Evolutionary conservation across 2,329 filamentous ascomycete genomes (phyloP).

Genomic region (Ophiocordyceps camponoti-rufipedis): DNA sequence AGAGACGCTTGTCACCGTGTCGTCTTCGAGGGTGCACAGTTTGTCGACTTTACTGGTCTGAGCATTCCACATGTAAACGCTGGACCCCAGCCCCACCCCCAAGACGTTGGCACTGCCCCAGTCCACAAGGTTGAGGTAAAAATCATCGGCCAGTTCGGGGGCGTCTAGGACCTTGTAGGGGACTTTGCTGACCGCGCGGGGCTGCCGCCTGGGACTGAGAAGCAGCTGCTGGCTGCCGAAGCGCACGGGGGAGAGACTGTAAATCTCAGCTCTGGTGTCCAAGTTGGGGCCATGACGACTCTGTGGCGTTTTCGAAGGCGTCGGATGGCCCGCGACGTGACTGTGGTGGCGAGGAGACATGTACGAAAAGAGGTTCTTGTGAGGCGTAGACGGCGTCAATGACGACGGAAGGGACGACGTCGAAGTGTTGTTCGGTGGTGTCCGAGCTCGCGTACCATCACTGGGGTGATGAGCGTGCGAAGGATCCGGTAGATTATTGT

Average conservation of each 20-base stretch:
- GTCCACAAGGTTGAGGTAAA: conserved; percentile 92
- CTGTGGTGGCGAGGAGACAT: conserved; percentile 56
- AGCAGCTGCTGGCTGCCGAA: conserved; percentile 88
- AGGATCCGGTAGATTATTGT: conserved; percentile 29
- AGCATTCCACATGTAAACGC: conserved; percentile 98
- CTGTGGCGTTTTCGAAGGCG: conserved; percentile 75
- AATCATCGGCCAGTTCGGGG: conserved; percentile 89
- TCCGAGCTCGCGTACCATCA: conserved; percentile 58
- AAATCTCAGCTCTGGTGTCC: conserved; percentile 80
- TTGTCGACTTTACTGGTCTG: conserved; percentile 81
- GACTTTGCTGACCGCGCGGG: conserved; percentile 82
- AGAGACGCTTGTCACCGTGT: conserved; percentile 88
- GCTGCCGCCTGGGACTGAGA: conserved; percentile 73
- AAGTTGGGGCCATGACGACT: conserved; percentile 76
- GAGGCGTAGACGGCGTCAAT: conserved; percentile 82
- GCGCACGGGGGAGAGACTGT: conserved; percentile 86
- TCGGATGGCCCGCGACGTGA: conserved; percentile 61
- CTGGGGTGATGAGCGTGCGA: conserved; percentile 31
- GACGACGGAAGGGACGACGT: conserved; percentile 48
- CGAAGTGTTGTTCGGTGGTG: conserved; percentile 52
- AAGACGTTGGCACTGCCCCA: conserved; percentile 94
- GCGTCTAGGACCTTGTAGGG: conserved; percentile 96
- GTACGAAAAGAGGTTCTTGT: conserved; percentile 94
- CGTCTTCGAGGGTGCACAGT: conserved; percentile 79
- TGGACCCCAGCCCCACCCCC: conserved; percentile 79